Base-by-base conservation (phyloP, 2,329 filamentous ascomycete genomes). In the Blastomyces parvus region DNA sequence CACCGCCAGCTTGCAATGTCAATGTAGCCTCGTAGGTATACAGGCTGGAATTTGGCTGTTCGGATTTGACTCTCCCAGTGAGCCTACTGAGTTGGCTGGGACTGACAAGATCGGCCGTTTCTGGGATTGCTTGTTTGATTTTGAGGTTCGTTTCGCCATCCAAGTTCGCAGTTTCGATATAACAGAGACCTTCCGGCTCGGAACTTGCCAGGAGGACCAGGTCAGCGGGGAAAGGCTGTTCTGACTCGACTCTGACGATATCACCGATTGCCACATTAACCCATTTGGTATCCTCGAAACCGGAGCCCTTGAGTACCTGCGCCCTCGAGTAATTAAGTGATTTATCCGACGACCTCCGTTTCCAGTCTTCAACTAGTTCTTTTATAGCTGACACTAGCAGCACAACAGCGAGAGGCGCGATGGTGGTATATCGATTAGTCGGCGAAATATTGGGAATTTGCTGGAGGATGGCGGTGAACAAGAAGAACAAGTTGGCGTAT, bases 141-240 rank as follows among this genome's bases (percentile, higher is more conserved):
- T 99, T 99, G 69, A 99, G 80, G 74, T 99, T 99, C 25, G 94
- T 99, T 78, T 99, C 94, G 69, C 94, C 94, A 71, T 99, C 94
- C 64, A 99, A 81, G 73, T 99, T 99, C 30, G 94, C 93, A 1
- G 94, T 99, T 78, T 99, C 94, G 72, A 99, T 97, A 74, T 99
- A 99, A 78, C 94, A 99, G 63, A 99, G 80, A 70, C 94, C 94
- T 79, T 99, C 94, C 0, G 94, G 95, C 74, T 99, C 95, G 7
- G 94, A 97, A 71, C 91, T 96, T 9, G 94, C 92, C 63, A 99
- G 80, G 33, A 99, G 82, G 4, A 97, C 91, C 67, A 99, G 77
- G 76, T 99, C 94, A 46, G 94, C 91, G 0, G 94, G 94, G 72
- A 99, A 97, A 0, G 94, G 88, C 73, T 96, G 87, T 74, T 99